Percentiles rank a stretch among this genome's conserved stretches.
These are phyloP conservation scores for Yamadazyma takamatsuzukensis DNA, from an alignment of 805 yeast genomes.

Conservation along the genomic window DNA sequence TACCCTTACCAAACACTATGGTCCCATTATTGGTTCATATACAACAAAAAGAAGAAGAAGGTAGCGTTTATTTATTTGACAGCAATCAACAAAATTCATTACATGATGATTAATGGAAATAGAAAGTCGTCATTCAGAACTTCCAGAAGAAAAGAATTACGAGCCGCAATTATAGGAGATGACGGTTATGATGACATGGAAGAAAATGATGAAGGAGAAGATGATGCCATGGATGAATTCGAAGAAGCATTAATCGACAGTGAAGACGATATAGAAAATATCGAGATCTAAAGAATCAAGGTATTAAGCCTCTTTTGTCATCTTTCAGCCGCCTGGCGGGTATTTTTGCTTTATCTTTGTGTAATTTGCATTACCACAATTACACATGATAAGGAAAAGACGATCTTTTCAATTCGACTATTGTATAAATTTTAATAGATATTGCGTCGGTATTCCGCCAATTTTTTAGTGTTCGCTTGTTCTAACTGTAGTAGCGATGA, in stretches of 20 bases:
- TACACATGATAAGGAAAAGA: too few relatives aligned
- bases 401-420: too few relatives aligned
- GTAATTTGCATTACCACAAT: too few relatives aligned
- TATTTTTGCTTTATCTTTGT: too few relatives aligned
- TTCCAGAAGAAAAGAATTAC: constrained; percentile 5
- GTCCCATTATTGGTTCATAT: constrained; percentile 87
- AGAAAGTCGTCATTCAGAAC: constrained; percentile 14
- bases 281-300: constrained; percentile 32
- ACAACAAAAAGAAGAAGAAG: constrained; percentile 85
- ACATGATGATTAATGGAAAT: constrained; percentile 26
- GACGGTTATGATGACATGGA: constrained; percentile 20
- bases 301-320: too few relatives aligned
- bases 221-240: constrained; percentile 16
- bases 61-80: constrained; percentile 82
- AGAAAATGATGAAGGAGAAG: constrained; percentile 23
- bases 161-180: constrained; percentile 11
- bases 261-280: constrained; percentile 32
- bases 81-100: constrained; percentile 40
- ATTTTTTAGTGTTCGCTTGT: too few relatives aligned
- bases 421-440: too few relatives aligned
- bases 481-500: too few relatives aligned
- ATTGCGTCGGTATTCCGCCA: too few relatives aligned
- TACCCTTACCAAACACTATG: constrained; percentile 52
- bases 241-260: constrained; percentile 25
- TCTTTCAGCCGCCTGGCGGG: too few relatives aligned